Evolutionary conservation across 2,329 filamentous ascomycete genomes (phyloP).

Genomic region (Triangularia verruculosa): DNA sequence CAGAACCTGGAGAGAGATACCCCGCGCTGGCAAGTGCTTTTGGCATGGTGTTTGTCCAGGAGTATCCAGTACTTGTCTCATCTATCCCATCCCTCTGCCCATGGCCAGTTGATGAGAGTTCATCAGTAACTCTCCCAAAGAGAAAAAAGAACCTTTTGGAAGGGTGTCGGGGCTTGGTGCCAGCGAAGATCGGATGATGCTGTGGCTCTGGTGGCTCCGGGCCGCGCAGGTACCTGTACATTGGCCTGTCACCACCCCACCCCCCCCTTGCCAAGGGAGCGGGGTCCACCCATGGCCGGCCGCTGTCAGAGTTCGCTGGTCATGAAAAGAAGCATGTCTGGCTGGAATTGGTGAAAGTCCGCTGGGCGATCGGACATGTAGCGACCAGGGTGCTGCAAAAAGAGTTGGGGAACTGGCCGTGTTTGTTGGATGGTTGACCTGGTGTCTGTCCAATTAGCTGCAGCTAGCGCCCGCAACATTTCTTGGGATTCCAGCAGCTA

Average conservation of each 20-base stretch:
- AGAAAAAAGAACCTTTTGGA: slow-evolving; percentile 14
- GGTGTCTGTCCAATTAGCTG: slow-evolving; percentile 25
- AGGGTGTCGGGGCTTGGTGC: slow-evolving; percentile 12
- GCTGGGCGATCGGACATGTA: slow-evolving; percentile 28
- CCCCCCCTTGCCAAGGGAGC: slow-evolving; percentile 17
- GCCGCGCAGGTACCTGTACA: slow-evolving; percentile 26
- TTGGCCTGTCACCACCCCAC: slow-evolving; percentile 2
- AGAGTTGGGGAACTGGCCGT: slow-evolving; percentile 30
- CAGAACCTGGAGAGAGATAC: slow-evolving; percentile 3
- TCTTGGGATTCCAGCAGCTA: slow-evolving; percentile 22
- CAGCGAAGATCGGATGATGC: slow-evolving; percentile 22
- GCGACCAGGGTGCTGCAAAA: slow-evolving; percentile 27
- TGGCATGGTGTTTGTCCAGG: background rate
- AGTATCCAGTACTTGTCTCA: background rate
- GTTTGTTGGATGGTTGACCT: slow-evolving; percentile 30
- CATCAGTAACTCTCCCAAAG: slow-evolving; percentile 1
- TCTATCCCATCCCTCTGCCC: background rate
- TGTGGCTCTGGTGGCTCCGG: slow-evolving; percentile 16
- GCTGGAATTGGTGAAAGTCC: slow-evolving; percentile 26
- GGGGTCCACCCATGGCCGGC: slow-evolving; percentile 14
- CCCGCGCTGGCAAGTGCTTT: slow-evolving; percentile 6
- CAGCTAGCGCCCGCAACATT: slow-evolving; percentile 24
- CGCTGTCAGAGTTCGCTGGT: slow-evolving; percentile 22
- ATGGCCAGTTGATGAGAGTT: background rate
- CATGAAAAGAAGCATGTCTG: slow-evolving; percentile 11